phyloP scores from a whole-genome alignment of 2,329 filamentous ascomycete species.

The Hypomyces rosellus region DNA sequence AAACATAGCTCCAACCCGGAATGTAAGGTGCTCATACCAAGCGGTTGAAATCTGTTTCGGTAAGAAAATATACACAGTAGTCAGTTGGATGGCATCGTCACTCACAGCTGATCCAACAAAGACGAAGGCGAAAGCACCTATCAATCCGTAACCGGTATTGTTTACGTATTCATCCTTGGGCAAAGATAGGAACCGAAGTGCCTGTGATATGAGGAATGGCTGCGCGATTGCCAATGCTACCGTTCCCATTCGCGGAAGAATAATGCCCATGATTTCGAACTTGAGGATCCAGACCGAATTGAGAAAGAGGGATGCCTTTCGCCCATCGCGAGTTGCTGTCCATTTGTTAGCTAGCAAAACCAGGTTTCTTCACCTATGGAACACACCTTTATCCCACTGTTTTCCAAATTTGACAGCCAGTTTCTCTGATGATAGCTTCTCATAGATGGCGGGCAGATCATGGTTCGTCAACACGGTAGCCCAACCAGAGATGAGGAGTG shows the following conservation, averaged over 20 bases:
- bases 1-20: conserved; percentile 23
- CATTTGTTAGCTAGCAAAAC: conserved; percentile 4
- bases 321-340: conserved; percentile 13
- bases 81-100: not conserved
- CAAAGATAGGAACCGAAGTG: conserved; percentile 22
- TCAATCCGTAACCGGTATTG: conserved; percentile 26
- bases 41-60: conserved; percentile 21
- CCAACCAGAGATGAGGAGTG: conserved; percentile 43
- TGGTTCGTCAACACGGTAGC: conserved; percentile 26
- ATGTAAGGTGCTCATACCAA: conserved; percentile 28
- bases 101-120: conserved; percentile 26
- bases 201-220: conserved; percentile 24
- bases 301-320: conserved; percentile 21
- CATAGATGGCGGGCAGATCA: conserved; percentile 24
- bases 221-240: conserved; percentile 26
- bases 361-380: not conserved
- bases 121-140: conserved; percentile 26
- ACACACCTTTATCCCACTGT: conserved; percentile 20
- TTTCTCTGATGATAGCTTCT: conserved; percentile 24
- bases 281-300: conserved; percentile 21
- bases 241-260: conserved; percentile 21
- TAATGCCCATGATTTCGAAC: conserved; percentile 25
- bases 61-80: not conserved
- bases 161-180: conserved; percentile 17
- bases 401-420: conserved; percentile 18